A percentile compares a stretch with the other conserved stretches of the same genome.
These are phyloP conservation scores for Elsinoe australis DNA, from an alignment of 2,329 filamentous ascomycete species.

Conservation along the genomic window DNA sequence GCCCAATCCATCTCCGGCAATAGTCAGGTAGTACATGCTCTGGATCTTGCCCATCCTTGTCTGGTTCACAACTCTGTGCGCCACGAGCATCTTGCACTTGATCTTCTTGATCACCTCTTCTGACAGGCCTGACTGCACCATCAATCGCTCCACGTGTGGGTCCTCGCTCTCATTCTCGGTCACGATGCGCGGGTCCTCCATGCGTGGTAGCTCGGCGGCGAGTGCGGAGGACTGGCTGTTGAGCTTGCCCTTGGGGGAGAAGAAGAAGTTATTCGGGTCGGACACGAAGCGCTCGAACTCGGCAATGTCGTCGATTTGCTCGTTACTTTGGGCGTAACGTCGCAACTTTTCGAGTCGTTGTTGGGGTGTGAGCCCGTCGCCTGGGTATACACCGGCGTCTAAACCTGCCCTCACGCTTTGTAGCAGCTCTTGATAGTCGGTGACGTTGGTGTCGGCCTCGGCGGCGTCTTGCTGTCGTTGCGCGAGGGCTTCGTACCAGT, in stretches of 20 bases:
- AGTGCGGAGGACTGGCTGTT: slow-evolving; percentile 40
- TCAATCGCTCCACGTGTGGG: slow-evolving; percentile 44
- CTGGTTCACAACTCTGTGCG: slow-evolving; percentile 75
- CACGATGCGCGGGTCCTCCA: slow-evolving; percentile 33
- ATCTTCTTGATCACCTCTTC: slow-evolving; percentile 45
- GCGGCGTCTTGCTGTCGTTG: slow-evolving; percentile 15
- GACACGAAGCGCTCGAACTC: slow-evolving; percentile 39
- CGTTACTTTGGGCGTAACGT: slow-evolving; percentile 27
- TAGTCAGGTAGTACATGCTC: slow-evolving; percentile 64
- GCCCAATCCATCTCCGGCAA: slow-evolving; percentile 82
- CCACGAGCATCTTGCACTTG: slow-evolving; percentile 64
- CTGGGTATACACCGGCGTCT: slow-evolving; percentile 20
- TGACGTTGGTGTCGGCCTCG: slow-evolving; percentile 34
- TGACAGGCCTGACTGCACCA: slow-evolving; percentile 50
- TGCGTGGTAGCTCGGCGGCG: slow-evolving; percentile 45
- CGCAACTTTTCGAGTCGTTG: slow-evolving; percentile 18
- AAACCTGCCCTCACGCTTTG: slow-evolving; percentile 20
- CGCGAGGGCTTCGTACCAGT: slow-evolving; percentile 23
- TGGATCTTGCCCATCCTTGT: slow-evolving; percentile 91
- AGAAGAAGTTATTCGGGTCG: slow-evolving; percentile 41
- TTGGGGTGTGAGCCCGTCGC: slow-evolving; percentile 25
- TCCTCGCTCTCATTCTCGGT: slow-evolving; percentile 33
- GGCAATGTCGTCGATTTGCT: slow-evolving; percentile 33
- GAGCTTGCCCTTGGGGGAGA: slow-evolving; percentile 41
- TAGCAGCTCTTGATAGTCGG: slow-evolving; percentile 25